These are phyloP conservation scores for Neotropicomus parvogracilis DNA, from an alignment of 1,284 basidiomycete species.

Conservation along the genomic window DNA sequence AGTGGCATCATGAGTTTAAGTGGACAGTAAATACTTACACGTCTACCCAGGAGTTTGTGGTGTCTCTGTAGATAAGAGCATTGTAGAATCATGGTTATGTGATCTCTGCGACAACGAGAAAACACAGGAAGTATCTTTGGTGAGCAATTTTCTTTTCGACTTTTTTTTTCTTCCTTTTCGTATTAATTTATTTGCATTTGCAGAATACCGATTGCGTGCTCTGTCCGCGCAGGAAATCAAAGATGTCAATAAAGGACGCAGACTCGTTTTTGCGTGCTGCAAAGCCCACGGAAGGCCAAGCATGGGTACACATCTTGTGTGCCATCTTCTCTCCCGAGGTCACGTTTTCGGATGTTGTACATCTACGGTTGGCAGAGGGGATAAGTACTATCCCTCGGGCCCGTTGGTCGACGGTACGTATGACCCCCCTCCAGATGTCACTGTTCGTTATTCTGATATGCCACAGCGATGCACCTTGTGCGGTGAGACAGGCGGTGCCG, in stretches of 20 bases:
- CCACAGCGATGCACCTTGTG: constrained; percentile 63
- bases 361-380: constrained; percentile 82
- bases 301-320: constrained; percentile 91
- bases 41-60: constrained; percentile 57
- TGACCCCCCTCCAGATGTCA: background rate
- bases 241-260: constrained; percentile 43
- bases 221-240: constrained; percentile 63
- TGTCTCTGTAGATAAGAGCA: constrained; percentile 56
- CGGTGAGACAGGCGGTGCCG: constrained; percentile 68
- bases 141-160: constrained; percentile 33
- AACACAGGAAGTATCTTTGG: constrained; percentile 71
- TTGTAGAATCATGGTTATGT: constrained; percentile 74
- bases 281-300: constrained; percentile 92
- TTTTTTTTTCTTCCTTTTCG: background rate
- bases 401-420: constrained; percentile 61
- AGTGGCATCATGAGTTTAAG: background rate
- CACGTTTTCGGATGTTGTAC: constrained; percentile 68
- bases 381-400: constrained; percentile 68
- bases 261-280: constrained; percentile 79
- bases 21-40: constrained; percentile 8
- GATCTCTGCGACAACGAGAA: constrained; percentile 83
- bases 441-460: constrained; percentile 1
- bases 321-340: constrained; percentile 86
- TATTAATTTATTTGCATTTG: constrained; percentile 9
- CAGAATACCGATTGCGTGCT: constrained; percentile 73